phyloP scores from a whole-genome alignment of 2,329 filamentous ascomycete genomes.

The Sporothrix phasma region DNA sequence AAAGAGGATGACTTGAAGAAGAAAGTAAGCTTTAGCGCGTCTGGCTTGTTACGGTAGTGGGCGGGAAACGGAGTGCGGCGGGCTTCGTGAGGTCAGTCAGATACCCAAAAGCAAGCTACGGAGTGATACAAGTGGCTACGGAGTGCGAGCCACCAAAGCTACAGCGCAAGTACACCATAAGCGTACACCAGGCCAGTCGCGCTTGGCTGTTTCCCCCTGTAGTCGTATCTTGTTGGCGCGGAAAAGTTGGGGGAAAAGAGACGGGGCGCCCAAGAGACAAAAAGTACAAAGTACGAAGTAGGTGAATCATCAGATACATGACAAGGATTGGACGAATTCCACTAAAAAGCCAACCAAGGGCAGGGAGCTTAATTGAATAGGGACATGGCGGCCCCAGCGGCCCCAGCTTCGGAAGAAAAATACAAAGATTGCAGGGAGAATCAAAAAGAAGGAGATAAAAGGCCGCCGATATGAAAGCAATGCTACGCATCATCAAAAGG shows the following conservation, averaged over 20 bases:
- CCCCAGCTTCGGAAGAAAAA: background rate
- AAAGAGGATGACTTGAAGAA: conserved; percentile 16
- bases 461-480: too few relatives aligned
- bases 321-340: conserved; percentile 6
- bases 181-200: background rate
- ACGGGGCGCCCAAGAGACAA: background rate
- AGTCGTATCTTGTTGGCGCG: background rate
- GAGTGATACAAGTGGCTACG: background rate
- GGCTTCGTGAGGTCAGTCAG: conserved; percentile 1
- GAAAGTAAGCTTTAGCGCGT: conserved; percentile 8
- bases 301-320: conserved; percentile 11
- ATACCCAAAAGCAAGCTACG: background rate
- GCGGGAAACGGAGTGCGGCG: background rate
- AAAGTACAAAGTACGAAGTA: too few relatives aligned
- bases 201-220: background rate
- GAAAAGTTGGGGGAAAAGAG: background rate
- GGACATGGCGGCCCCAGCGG: background rate
- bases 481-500: too few relatives aligned
- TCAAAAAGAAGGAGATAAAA: background rate
- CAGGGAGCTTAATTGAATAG: conserved; percentile 12
- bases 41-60: background rate
- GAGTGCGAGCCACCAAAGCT: background rate
- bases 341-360: conserved; percentile 7
- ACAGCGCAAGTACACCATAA: too few relatives aligned
- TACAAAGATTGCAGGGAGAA: background rate